Base-by-base conservation (phyloP, 2,329 filamentous ascomycete species). In the Aphanocladium album region DNA sequence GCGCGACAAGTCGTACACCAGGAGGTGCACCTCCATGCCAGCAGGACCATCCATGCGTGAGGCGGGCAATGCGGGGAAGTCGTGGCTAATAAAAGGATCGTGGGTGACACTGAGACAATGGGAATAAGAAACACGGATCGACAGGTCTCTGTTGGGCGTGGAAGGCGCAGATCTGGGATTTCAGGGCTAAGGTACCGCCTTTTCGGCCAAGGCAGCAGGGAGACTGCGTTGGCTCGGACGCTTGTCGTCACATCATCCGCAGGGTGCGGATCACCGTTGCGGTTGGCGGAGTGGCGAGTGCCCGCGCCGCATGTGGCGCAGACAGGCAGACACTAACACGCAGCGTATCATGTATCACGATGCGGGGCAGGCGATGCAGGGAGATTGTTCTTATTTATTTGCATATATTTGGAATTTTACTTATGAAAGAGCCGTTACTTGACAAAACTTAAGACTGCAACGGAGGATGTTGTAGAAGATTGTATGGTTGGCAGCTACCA, bases 1-100 rank as follows among this genome's bases (percentile, higher is more conserved):
- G n/a, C 73, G 74, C 1, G 90, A 93, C 52, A 93, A 80, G 75
- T 93, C 90, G 69, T 93, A 93, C 41, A 92, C 82, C 61, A 92
- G 87, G 30, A 93, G 79, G 68, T 90, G 81, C 54, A 93, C 87
- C 61, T 91, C 88, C 89, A 92, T 92, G 49, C 45, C 43, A 14
- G 58, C 66, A 25, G 54, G 47, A n/a, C 45, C 54, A n/a, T 57
- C 54, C 54, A 58, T 58, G 33, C 11, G 37, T 35, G 14, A n/a
- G 19, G 35, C 17, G 23, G 43, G 14, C 30, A 47, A 35, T 27
- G 45, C 45, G 45, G 45, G 55, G 43, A 39, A 37, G 16, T 39
- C 11, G 2, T 45, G 16, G 19, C 45, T 17, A 11, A 9, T 39
- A 30, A 41, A 41, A 19, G 14, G 25, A 4, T 51, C n/a, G 37